phyloP scores from a whole-genome alignment of 176 grass and related monocot genomes.

The Phoenix roebelenii region DNA sequence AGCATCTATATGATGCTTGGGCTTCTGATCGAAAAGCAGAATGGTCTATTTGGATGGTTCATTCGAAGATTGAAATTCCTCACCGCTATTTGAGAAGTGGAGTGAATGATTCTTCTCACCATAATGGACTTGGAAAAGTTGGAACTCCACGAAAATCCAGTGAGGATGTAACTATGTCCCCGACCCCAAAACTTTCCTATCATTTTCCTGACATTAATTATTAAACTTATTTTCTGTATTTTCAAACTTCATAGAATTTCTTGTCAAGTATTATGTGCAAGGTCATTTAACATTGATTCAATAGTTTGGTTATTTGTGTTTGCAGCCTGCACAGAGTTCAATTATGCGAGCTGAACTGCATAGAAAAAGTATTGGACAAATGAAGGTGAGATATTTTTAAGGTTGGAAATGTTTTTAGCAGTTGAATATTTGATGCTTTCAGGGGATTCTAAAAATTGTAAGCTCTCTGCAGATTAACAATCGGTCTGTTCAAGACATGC shows the following conservation, averaged over 20 bases:
- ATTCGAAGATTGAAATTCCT: slow-evolving; percentile 85
- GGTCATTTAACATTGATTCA: too few relatives aligned
- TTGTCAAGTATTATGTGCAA: too few relatives aligned
- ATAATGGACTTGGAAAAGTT: slow-evolving; percentile 53
- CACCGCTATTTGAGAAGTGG: slow-evolving; percentile 58
- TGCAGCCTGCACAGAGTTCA: slow-evolving; percentile 66
- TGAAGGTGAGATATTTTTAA: slow-evolving; percentile 49
- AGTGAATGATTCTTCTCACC: slow-evolving; percentile 53
- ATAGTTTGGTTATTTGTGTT: slow-evolving; percentile 18
- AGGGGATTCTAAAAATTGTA: neutral
- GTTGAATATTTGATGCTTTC: neutral
- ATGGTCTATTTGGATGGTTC: slow-evolving; percentile 93
- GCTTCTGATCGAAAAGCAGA: slow-evolving; percentile 62
- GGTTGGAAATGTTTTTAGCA: neutral
- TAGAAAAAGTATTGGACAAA: slow-evolving; percentile 84
- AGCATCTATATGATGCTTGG: slow-evolving; percentile 71
- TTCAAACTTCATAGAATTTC: too few relatives aligned
- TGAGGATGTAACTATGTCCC: slow-evolving; percentile 52
- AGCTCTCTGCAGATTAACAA: slow-evolving; percentile 53
- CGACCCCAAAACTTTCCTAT: too few relatives aligned
- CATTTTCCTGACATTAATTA: neutral
- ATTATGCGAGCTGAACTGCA: slow-evolving; percentile 69
- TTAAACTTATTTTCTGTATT: slow-evolving; percentile 10
- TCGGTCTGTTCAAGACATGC: slow-evolving; percentile 72
- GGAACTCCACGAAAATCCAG: slow-evolving; percentile 43